A percentile compares a stretch with the other conserved stretches of the same genome.
Conservation (phyloP, 139 green algal genomes). For the Tetradesmus lagerheimii region DNA sequence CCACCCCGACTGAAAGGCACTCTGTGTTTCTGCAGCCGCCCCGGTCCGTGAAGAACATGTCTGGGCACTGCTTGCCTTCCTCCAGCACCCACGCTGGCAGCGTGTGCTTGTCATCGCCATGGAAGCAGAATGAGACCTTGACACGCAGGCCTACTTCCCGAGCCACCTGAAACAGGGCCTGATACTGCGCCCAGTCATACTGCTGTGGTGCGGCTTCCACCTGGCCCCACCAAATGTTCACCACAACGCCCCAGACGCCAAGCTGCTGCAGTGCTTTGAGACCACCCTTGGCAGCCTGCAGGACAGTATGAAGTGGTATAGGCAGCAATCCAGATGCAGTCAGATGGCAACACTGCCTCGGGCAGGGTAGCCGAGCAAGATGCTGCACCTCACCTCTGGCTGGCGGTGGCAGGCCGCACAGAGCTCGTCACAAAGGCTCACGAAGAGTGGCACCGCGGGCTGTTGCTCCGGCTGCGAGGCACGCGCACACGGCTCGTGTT, state of each 20-base stretch:
- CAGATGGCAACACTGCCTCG: background rate
- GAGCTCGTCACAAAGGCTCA: conserved; percentile 39
- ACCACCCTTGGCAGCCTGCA: conserved; percentile 56
- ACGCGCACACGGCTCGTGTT: background rate
- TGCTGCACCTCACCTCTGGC: conserved; percentile 43
- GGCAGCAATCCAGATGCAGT: background rate
- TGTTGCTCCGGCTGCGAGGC: conserved; percentile 16
- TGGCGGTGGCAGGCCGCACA: conserved; percentile 19
- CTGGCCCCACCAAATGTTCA: conserved; percentile 64
- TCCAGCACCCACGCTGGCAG: conserved; percentile 66
- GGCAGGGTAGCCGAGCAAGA: background rate
- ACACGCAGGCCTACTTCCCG: conserved; percentile 58
- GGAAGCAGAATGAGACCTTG: conserved; percentile 64
- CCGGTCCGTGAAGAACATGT: conserved; percentile 69
- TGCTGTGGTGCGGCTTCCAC: conserved; percentile 51
- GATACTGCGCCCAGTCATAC: conserved; percentile 67
- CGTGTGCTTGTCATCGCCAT: conserved; percentile 47
- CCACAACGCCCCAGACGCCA: conserved; percentile 59
- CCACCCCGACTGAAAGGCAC: conserved; percentile 62
- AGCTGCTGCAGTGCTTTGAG: conserved; percentile 60
- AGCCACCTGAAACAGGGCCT: conserved; percentile 55
- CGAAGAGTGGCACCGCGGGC: conserved; percentile 29
- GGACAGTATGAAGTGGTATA: background rate
- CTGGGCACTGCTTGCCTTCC: conserved; percentile 55
- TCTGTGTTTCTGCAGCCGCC: conserved; percentile 49